Percentiles rank a stretch among this genome's conserved stretches.
Evolutionary conservation across 2,329 filamentous ascomycete genomes (phyloP).

Genomic region (Emydomyces testavorans): DNA sequence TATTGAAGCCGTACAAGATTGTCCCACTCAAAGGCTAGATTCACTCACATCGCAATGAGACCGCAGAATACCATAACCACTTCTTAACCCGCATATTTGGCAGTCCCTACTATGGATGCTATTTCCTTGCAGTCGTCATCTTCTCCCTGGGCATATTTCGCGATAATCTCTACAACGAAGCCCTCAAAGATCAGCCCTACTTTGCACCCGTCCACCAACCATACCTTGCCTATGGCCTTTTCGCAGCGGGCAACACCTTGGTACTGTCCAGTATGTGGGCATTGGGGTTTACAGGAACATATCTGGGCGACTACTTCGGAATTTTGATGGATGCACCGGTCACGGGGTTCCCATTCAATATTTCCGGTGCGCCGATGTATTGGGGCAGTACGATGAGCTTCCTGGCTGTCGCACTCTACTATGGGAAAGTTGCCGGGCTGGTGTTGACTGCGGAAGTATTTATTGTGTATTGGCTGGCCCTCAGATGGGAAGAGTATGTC

Average conservation of each 20-base stretch:
- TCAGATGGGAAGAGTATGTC: constrained; percentile 67
- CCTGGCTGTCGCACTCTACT: constrained; percentile 71
- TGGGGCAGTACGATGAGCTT: constrained; percentile 89
- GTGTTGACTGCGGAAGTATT: constrained; percentile 64
- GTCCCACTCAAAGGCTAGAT: constrained; percentile 10
- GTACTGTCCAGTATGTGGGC: constrained; percentile 84
- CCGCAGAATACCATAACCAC: constrained; percentile 78
- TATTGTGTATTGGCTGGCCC: constrained; percentile 65
- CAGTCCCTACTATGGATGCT: constrained; percentile 69
- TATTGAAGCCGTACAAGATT: not conserved
- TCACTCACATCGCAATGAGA: constrained; percentile 13
- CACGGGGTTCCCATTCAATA: constrained; percentile 89
- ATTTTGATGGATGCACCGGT: constrained; percentile 95
- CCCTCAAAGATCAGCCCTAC: constrained; percentile 62
- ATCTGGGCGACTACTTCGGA: constrained; percentile 96
- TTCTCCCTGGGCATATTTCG: constrained; percentile 84
- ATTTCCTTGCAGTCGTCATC: constrained; percentile 75
- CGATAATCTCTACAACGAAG: constrained; percentile 76
- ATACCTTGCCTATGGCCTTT: constrained; percentile 57
- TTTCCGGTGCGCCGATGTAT: constrained; percentile 90
- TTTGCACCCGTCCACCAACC: constrained; percentile 59
- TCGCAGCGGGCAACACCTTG: constrained; percentile 66
- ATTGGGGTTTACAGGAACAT: constrained; percentile 88
- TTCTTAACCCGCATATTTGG: constrained; percentile 80
- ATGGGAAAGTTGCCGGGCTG: constrained; percentile 76